phyloP scores from a whole-genome alignment of 2,329 filamentous ascomycete species.

The Pseudogymnoascus sp. region DNA sequence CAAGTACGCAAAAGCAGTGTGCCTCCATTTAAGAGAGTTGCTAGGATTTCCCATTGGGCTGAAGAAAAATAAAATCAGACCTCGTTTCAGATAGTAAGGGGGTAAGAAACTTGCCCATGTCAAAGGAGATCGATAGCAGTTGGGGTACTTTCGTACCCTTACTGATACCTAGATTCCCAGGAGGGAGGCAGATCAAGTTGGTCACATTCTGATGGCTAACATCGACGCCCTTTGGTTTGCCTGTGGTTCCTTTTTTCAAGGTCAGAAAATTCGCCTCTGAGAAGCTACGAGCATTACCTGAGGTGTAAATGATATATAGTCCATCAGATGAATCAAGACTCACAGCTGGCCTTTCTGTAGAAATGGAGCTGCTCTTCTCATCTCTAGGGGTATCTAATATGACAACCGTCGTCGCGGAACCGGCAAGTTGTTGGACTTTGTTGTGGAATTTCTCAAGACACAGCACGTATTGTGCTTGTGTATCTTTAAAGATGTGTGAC shows the following conservation, averaged over 20 bases:
- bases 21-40: constrained; percentile 48
- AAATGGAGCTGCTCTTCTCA: background rate
- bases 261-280: constrained; percentile 28
- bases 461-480: constrained; percentile 36
- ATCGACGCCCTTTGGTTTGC: constrained; percentile 50
- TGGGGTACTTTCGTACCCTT: constrained; percentile 45
- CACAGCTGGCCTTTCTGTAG: constrained; percentile 10
- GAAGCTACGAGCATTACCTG: constrained; percentile 32
- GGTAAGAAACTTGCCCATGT: constrained; percentile 43
- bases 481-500: constrained; percentile 40
- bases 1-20: constrained; percentile 45
- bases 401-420: constrained; percentile 10
- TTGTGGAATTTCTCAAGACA: constrained; percentile 34
- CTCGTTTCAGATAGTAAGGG: background rate
- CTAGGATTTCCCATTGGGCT: constrained; percentile 55
- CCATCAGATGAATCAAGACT: constrained; percentile 13
- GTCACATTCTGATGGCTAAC: constrained; percentile 46
- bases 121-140: constrained; percentile 50
- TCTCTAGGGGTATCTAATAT: constrained; percentile 12
- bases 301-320: constrained; percentile 21
- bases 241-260: constrained; percentile 38
- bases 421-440: constrained; percentile 21
- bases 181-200: constrained; percentile 43
- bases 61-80: constrained; percentile 8
- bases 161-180: constrained; percentile 42